These are phyloP conservation scores for Candida wancherniae DNA, from an alignment of 805 yeast genomes.

Conservation along the genomic window DNA sequence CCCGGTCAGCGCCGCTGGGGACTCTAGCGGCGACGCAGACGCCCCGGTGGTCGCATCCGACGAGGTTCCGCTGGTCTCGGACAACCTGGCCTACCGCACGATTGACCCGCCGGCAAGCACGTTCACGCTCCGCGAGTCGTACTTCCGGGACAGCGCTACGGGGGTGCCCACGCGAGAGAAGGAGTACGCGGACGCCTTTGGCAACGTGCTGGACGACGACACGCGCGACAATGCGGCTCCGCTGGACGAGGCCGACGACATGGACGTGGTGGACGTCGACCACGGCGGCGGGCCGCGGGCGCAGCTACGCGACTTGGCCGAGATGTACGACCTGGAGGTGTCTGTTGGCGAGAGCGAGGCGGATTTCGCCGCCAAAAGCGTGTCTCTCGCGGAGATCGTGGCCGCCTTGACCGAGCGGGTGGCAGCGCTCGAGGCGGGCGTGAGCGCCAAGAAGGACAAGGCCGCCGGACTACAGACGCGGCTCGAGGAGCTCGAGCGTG, in stretches of 20 bases:
- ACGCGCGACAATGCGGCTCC: not conserved
- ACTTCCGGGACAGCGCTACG: conserved; percentile 10
- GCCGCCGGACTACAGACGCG: not conserved
- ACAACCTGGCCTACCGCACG: conserved; percentile 19
- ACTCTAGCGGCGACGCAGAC: not conserved
- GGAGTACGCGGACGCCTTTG: conserved; percentile 14
- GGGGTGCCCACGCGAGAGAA: conserved; percentile 3
- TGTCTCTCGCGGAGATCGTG: conserved; percentile 1
- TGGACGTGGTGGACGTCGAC: conserved; percentile 1
- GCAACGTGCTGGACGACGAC: conserved; percentile 13
- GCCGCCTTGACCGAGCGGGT: conserved; percentile 1
- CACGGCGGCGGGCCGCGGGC: not conserved
- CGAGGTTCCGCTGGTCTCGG: not conserved
- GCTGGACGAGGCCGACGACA: conserved; percentile 5
- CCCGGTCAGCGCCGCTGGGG: not conserved
- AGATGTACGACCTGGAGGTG: conserved; percentile 14
- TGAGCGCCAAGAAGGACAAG: conserved; percentile 1
- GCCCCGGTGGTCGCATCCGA: not conserved
- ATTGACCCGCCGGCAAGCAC: conserved; percentile 3
- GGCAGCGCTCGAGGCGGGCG: conserved; percentile 1
- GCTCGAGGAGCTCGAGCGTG: conserved; percentile 1
- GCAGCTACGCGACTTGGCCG: conserved; percentile 4
- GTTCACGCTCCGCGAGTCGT: conserved; percentile 9
- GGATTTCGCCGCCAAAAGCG: not conserved
- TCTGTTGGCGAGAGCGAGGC: conserved; percentile 6